phyloP scores from a whole-genome alignment of 2,329 filamentous ascomycete species.

The Knufia fluminis region DNA sequence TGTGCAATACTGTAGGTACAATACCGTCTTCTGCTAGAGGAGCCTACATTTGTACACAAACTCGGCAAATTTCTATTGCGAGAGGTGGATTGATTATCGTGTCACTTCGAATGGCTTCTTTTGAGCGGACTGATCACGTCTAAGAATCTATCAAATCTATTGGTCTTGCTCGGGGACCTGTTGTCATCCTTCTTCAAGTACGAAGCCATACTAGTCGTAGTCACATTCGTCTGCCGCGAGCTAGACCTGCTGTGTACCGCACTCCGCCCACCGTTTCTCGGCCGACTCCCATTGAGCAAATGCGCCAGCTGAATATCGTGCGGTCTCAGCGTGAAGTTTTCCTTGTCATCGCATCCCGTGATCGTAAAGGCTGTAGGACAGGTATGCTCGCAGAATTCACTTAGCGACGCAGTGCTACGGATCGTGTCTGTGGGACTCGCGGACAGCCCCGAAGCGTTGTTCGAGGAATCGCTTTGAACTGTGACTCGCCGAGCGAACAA shows the following conservation, averaged over 20 bases:
- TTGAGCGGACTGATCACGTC: constrained; percentile 4
- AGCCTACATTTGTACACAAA: too few relatives aligned
- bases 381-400: constrained; percentile 6
- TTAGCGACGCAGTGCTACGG: background rate
- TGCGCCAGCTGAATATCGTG: constrained; percentile 1
- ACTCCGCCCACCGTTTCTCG: background rate
- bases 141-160: background rate
- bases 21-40: too few relatives aligned
- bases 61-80: too few relatives aligned
- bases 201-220: background rate
- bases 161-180: background rate
- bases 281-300: background rate
- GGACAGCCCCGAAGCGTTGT: background rate
- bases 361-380: constrained; percentile 3
- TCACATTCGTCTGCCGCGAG: background rate
- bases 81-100: too few relatives aligned
- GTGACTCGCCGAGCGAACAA: constrained; percentile 6
- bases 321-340: background rate
- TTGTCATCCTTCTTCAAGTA: background rate
- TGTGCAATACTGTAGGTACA: too few relatives aligned
- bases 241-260: background rate
- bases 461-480: background rate
- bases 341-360: background rate
- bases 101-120: constrained; percentile 4
- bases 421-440: background rate